phyloP scores from a whole-genome alignment of 768 basidiomycete species.

The Boletus rubropictus region DNA sequence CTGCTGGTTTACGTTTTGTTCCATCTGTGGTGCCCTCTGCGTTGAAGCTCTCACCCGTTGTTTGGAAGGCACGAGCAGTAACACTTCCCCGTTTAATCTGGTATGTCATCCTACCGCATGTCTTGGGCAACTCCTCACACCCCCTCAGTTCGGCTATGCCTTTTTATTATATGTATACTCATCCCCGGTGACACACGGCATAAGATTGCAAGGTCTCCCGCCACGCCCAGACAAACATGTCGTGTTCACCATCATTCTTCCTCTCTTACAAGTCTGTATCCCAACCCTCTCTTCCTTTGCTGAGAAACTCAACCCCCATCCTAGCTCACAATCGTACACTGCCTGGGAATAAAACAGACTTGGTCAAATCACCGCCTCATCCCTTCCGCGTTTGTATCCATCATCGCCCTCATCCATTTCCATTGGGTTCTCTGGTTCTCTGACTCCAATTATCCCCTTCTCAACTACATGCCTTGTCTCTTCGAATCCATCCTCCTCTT shows the following conservation, averaged over 20 bases:
- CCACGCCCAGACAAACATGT: slow-evolving; percentile 70
- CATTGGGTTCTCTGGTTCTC: slow-evolving; percentile 52
- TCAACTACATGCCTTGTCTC: slow-evolving; percentile 69
- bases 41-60: slow-evolving; percentile 64
- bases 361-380: slow-evolving; percentile 65
- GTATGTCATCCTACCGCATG: slow-evolving; percentile 38
- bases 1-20: slow-evolving; percentile 69
- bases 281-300: not conserved
- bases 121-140: not conserved
- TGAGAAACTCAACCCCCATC: not conserved
- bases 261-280: slow-evolving; percentile 60
- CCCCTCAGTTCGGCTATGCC: slow-evolving; percentile 62
- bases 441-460: slow-evolving; percentile 52
- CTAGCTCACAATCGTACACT: slow-evolving; percentile 59
- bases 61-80: slow-evolving; percentile 55
- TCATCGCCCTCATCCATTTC: slow-evolving; percentile 61
- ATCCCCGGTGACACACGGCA: slow-evolving; percentile 51
- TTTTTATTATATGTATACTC: slow-evolving; percentile 73
- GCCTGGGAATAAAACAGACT: slow-evolving; percentile 55
- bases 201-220: slow-evolving; percentile 38
- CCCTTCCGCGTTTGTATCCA: slow-evolving; percentile 58
- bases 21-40: slow-evolving; percentile 60
- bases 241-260: slow-evolving; percentile 65
- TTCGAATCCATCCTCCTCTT: slow-evolving; percentile 60
- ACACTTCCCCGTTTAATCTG: slow-evolving; percentile 64